phyloP scores from a whole-genome alignment of 176 grass and related monocot species.

The Panicum miliaceum region DNA sequence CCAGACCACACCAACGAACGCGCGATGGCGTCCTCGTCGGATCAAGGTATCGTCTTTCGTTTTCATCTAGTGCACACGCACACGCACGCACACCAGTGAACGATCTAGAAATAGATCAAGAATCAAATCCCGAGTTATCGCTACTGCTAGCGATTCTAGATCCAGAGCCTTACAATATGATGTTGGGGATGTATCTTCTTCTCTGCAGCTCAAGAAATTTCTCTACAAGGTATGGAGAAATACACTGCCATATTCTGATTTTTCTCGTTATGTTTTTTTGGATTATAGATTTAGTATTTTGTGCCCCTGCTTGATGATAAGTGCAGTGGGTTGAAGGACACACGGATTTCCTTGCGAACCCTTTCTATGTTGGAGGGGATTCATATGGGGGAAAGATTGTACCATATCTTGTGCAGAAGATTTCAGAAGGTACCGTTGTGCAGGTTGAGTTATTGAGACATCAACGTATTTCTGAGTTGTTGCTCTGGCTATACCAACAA shows the following conservation, averaged over 20 bases:
- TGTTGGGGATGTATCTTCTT: constrained; percentile 16
- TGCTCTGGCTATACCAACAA: too few relatives aligned
- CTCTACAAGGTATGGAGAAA: constrained; percentile 23
- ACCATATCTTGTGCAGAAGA: constrained; percentile 38
- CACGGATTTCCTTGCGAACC: constrained; percentile 28
- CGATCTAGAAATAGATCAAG: too few relatives aligned
- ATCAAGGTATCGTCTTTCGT: too few relatives aligned
- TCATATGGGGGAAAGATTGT: constrained; percentile 52
- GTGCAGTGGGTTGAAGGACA: constrained; percentile 52
- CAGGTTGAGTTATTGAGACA: neutral
- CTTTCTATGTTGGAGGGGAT: constrained; percentile 54
- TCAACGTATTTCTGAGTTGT: neutral
- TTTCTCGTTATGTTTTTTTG: neutral
- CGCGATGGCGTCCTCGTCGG: too few relatives aligned
- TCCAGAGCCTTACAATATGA: too few relatives aligned
- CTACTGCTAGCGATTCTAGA: too few relatives aligned
- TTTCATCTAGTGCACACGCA: too few relatives aligned
- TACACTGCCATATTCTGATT: neutral
- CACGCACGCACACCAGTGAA: too few relatives aligned
- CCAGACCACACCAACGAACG: too few relatives aligned
- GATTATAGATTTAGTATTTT: neutral
- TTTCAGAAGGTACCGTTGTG: constrained; percentile 40
- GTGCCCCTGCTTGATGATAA: neutral
- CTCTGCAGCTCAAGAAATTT: constrained; percentile 24
- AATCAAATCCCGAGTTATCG: too few relatives aligned